Base-by-base conservation (phyloP, 306 rosid species). In the Sindora glabra region DNA sequence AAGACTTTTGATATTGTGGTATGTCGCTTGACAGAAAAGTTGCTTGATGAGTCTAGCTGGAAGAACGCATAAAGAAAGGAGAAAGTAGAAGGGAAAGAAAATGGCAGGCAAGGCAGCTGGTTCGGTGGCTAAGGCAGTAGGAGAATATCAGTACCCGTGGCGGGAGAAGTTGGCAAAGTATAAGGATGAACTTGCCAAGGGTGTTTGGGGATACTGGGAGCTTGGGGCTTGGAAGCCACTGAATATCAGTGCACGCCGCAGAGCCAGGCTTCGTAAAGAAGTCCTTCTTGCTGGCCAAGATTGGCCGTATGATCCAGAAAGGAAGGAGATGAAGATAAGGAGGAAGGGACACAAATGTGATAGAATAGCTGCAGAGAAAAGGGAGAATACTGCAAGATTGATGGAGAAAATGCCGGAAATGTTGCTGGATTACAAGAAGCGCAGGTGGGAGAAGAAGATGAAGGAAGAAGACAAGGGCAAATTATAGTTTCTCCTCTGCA, bases 161-260 rank as follows among this genome's bases (percentile, higher is more conserved):
- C 83, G 78, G 6, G 91, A 84, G 79, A 84, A 87, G 80, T 47
- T 84, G 49, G 68, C 3, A 9, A 87, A 81, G 46, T 79, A 84
- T 60, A 77, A 78, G 74, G 73, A 73, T 55, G 94, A 88, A 47
- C 78, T 88, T 48, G 75, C 94, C 51, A 88, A 85, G 73, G 96
- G 96, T 30, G 86, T 82, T 4, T 84, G 92, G 92, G 95, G 95
- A 38, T 87, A 79, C 64, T 87, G 95, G 95, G 83, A 87, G 45
- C 75, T 87, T n/a, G 95, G 95, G 46, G 95, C 95, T 10, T 88
- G 96, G 96, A 85, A 82, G 79, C 82, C 96, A 3, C 83, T 86
- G 2, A 81, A 78, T 19, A 75, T 88, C 37, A 82, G 95, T 58
- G 94, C 86, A 19, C 81, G 96, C 10, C 88, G 30, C 11, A 75